Evolutionary conservation across 2,329 filamentous ascomycete species (phyloP).

Genomic region (Lasiodiplodia citricola): DNA sequence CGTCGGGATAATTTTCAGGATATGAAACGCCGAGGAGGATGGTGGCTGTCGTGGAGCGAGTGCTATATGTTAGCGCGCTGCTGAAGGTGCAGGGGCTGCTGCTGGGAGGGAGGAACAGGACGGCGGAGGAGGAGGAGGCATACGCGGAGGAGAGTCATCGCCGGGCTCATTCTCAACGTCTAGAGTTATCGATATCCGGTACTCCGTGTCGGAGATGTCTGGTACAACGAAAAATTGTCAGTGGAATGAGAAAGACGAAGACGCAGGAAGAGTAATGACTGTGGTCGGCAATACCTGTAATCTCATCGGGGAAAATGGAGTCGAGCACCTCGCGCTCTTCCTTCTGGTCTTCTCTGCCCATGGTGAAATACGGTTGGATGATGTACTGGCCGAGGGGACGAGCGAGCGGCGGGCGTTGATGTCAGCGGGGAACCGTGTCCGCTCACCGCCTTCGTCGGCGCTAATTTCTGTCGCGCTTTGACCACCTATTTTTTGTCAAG

Average conservation of each 20-base stretch:
- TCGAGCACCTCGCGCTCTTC: conserved; percentile 98
- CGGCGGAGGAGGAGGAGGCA: conserved; percentile 20
- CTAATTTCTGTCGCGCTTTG: conserved; percentile 13
- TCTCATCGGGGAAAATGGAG: conserved; percentile 97
- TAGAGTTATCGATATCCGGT: conserved; percentile 82
- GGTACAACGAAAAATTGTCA: conserved; percentile 27
- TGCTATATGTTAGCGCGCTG: background rate
- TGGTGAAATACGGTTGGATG: conserved; percentile 32
- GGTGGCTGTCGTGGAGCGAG: conserved; percentile 54
- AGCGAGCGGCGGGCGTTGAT: conserved; percentile 13
- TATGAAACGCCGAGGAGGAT: conserved; percentile 87
- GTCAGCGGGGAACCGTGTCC: conserved; percentile 8
- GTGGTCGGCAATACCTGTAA: conserved; percentile 68
- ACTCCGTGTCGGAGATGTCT: conserved; percentile 92
- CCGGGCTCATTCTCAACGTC: conserved; percentile 71
- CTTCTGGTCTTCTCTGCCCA: conserved; percentile 78
- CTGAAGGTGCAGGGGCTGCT: background rate
- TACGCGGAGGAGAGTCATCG: conserved; percentile 65
- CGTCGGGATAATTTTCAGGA: conserved; percentile 88
- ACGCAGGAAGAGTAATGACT: background rate
- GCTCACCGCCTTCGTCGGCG: conserved; percentile 4
- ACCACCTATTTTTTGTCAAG: conserved; percentile 22
- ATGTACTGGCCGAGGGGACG: background rate
- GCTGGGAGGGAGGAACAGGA: too few relatives aligned
- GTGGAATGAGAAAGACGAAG: conserved; percentile 27